Evolutionary conservation across 345 rosid species (phyloP).

Genomic region (Passiflora organensis): DNA sequence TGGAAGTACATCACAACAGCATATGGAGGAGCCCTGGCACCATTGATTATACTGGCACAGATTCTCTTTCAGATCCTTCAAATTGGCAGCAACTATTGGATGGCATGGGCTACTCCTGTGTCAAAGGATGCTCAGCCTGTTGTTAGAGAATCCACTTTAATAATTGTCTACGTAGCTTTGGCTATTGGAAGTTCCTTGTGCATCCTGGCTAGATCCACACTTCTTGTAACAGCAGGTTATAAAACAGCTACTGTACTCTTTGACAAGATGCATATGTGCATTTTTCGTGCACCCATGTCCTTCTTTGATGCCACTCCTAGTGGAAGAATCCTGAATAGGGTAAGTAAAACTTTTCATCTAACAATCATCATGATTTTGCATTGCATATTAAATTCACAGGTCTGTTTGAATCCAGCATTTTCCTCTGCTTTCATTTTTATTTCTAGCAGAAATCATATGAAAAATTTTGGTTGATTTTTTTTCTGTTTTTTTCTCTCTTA

Average conservation of each 20-base stretch:
- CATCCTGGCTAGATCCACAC: constrained; percentile 44
- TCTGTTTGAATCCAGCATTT: too few relatives aligned
- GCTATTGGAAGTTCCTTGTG: constrained; percentile 58
- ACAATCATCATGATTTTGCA: too few relatives aligned
- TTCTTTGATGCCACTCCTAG: constrained; percentile 86
- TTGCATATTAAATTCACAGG: too few relatives aligned
- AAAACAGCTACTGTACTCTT: constrained; percentile 68
- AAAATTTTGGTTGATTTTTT: too few relatives aligned
- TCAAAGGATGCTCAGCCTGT: constrained; percentile 47
- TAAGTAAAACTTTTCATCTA: constrained; percentile 16
- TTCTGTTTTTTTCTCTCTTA: background rate
- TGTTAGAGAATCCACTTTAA: constrained; percentile 39
- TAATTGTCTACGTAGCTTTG: constrained; percentile 51
- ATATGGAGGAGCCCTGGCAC: constrained; percentile 69
- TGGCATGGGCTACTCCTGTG: constrained; percentile 77
- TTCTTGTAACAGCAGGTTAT: constrained; percentile 54
- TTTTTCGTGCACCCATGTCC: constrained; percentile 74
- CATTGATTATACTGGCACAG: constrained; percentile 58
- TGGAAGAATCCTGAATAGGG: constrained; percentile 67
- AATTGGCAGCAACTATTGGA: constrained; percentile 84
- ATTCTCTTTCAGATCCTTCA: constrained; percentile 57
- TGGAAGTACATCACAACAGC: constrained; percentile 63
- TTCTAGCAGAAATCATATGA: background rate
- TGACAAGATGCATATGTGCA: constrained; percentile 55
- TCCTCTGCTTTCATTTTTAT: too few relatives aligned